These are phyloP conservation scores for Cocos nucifera DNA, from an alignment of 176 grass and related monocot species.

Conservation along the genomic window DNA sequence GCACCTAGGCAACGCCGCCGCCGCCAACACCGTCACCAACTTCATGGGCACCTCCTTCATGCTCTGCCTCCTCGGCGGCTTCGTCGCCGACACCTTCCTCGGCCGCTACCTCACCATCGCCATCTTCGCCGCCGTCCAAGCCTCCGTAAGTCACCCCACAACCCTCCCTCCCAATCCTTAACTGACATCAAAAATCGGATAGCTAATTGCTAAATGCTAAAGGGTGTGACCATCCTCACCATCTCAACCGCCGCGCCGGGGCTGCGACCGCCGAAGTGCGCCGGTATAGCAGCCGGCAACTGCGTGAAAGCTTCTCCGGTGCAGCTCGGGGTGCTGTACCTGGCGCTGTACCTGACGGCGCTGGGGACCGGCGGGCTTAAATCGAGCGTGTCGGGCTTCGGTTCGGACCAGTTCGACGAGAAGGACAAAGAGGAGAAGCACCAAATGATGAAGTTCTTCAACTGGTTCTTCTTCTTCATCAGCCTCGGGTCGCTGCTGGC, in stretches of 20 bases:
- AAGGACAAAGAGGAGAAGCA: slow-evolving; percentile 39
- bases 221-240: slow-evolving; percentile 79
- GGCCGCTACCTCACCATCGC: slow-evolving; percentile 94
- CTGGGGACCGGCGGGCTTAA: slow-evolving; percentile 89
- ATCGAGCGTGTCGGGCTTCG: slow-evolving; percentile 89
- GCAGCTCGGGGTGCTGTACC: slow-evolving; percentile 74
- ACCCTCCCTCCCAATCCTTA: background rate
- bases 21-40: slow-evolving; percentile 89
- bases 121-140: slow-evolving; percentile 75
- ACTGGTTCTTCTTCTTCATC: slow-evolving; percentile 99
- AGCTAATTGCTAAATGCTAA: background rate
- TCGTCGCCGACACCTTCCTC: slow-evolving; percentile 91
- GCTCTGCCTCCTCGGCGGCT: slow-evolving; percentile 90
- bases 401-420: slow-evolving; percentile 96
- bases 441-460: slow-evolving; percentile 84
- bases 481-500: slow-evolving; percentile 83
- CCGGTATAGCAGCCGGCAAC: slow-evolving; percentile 11
- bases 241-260: slow-evolving; percentile 58
- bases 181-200: background rate
- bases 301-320: slow-evolving; percentile 41
- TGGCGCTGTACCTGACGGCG: slow-evolving; percentile 83
- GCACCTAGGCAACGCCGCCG: slow-evolving; percentile 76
- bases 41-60: slow-evolving; percentile 95
- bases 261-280: slow-evolving; percentile 48
- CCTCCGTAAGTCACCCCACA: slow-evolving; percentile 29